A percentile compares a stretch with the other conserved stretches of the same genome.
Evolutionary conservation across 371 early-diverging fungal species (phyloP).

Genomic region (Mortierella sp.): DNA sequence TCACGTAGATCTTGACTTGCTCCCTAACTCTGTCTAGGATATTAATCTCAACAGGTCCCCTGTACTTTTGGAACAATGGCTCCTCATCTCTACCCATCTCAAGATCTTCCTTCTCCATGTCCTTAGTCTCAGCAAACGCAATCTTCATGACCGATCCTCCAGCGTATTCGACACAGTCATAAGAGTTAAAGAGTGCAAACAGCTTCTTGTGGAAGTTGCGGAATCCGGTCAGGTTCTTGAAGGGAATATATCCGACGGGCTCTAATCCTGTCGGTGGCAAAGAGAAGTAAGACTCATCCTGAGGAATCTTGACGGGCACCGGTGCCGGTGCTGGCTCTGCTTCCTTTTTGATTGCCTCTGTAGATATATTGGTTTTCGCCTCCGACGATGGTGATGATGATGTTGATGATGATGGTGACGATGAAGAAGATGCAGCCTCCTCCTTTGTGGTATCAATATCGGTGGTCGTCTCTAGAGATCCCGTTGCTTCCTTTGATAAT

Average conservation of each 20-base stretch:
- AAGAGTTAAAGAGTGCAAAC: conserved; percentile 69
- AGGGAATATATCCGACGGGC: conserved; percentile 74
- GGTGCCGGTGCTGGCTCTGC: conserved; percentile 20
- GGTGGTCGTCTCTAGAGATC: conserved; percentile 14
- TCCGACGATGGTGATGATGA: conserved; percentile 6
- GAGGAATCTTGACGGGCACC: conserved; percentile 28
- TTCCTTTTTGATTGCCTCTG: conserved; percentile 8
- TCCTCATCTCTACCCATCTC: conserved; percentile 68
- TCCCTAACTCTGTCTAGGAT: conserved; percentile 40
- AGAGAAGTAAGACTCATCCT: conserved; percentile 58
- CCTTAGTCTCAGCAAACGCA: conserved; percentile 66
- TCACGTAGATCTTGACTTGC: conserved; percentile 47
- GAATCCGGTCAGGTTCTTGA: conserved; percentile 76
- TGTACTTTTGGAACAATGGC: conserved; percentile 46
- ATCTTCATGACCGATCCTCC: conserved; percentile 66
- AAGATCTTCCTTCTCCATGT: conserved; percentile 61
- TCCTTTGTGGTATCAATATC: conserved; percentile 10
- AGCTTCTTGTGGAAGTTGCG: conserved; percentile 70
- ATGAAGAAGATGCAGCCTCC: not conserved
- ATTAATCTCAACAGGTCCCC: conserved; percentile 47
- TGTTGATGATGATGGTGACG: not conserved
- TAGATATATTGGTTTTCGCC: not conserved
- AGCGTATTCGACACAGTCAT: conserved; percentile 67
- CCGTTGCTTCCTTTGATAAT: conserved; percentile 21
- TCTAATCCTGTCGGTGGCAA: conserved; percentile 62